phyloP scores from a whole-genome alignment of 192 early-diverging fungal species.

The Geranomyces michiganensis region DNA sequence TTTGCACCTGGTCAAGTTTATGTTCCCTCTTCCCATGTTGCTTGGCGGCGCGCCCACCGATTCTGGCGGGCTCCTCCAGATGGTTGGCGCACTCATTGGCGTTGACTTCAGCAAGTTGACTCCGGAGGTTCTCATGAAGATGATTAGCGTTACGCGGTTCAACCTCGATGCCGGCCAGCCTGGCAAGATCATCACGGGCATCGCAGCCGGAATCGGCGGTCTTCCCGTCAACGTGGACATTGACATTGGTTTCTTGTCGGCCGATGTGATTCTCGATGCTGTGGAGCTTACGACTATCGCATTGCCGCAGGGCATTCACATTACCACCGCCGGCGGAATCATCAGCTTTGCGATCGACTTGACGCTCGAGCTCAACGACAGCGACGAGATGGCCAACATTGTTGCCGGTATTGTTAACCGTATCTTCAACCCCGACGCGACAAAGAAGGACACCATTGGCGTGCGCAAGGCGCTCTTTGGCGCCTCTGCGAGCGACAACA shows the following conservation, averaged over 20 bases:
- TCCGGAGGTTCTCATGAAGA: constrained; percentile 8
- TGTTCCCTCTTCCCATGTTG: constrained; percentile 15
- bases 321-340: constrained; percentile 4
- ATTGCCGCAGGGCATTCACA: constrained; percentile 13
- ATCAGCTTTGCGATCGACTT: constrained; percentile 8
- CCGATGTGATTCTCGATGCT: constrained; percentile 5
- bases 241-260: constrained; percentile 24
- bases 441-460: constrained; percentile 11
- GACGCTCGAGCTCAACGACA: constrained; percentile 29
- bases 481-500: constrained; percentile 19
- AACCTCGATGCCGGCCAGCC: constrained; percentile 25
- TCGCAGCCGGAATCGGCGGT: constrained; percentile 15
- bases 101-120: constrained; percentile 19
- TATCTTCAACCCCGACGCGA: constrained; percentile 3
- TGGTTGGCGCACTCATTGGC: constrained; percentile 16
- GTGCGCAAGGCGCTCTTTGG: constrained; percentile 20
- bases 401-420: constrained; percentile 31
- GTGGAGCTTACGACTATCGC: constrained; percentile 1
- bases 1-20: constrained; percentile 20
- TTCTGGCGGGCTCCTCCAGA: constrained; percentile 1
- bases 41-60: constrained; percentile 19
- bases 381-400: constrained; percentile 14
- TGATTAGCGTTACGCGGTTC: constrained; percentile 14
- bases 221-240: constrained; percentile 21
- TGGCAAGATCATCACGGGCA: constrained; percentile 18